phyloP scores from a whole-genome alignment of 306 rosid species.

The Inga leiocalycina region DNA sequence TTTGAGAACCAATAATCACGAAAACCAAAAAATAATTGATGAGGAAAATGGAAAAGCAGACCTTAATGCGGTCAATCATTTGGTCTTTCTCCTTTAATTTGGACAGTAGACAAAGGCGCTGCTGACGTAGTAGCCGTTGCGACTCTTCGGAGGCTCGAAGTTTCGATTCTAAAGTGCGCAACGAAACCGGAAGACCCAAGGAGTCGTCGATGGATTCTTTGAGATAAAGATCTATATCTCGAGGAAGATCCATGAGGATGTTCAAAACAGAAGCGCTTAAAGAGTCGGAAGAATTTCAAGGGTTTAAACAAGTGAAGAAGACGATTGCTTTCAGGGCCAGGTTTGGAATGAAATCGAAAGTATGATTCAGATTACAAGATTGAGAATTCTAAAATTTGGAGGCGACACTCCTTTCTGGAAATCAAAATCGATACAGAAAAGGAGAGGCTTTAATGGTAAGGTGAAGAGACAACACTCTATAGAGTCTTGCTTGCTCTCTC shows the following conservation, averaged over 20 bases:
- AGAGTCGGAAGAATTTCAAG: neutral
- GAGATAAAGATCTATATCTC: slow-evolving; percentile 53
- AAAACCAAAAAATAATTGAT: neutral
- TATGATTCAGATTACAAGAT: neutral
- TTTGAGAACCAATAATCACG: neutral
- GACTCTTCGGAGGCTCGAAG: slow-evolving; percentile 68
- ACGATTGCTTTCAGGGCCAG: neutral
- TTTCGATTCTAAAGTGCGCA: slow-evolving; percentile 57
- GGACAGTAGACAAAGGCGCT: slow-evolving; percentile 44
- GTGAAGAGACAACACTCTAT: neutral
- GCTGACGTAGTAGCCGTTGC: slow-evolving; percentile 55
- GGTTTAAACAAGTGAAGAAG: neutral
- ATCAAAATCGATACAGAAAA: neutral
- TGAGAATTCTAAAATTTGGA: neutral
- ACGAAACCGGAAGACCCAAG: slow-evolving; percentile 61
- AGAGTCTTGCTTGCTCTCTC: neutral
- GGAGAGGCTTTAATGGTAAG: neutral
- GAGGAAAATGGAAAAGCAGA: slow-evolving; percentile 9
- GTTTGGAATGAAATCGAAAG: neutral
- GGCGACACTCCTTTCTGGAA: slow-evolving; percentile 4
- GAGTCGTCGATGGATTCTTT: slow-evolving; percentile 63
- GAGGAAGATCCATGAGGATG: slow-evolving; percentile 63
- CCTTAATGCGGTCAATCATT: slow-evolving; percentile 63
- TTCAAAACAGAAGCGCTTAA: slow-evolving; percentile 21
- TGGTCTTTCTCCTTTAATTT: slow-evolving; percentile 67